phyloP scores from a whole-genome alignment of 2,329 filamentous ascomycete genomes.

The Botrytis cinerea region DNA sequence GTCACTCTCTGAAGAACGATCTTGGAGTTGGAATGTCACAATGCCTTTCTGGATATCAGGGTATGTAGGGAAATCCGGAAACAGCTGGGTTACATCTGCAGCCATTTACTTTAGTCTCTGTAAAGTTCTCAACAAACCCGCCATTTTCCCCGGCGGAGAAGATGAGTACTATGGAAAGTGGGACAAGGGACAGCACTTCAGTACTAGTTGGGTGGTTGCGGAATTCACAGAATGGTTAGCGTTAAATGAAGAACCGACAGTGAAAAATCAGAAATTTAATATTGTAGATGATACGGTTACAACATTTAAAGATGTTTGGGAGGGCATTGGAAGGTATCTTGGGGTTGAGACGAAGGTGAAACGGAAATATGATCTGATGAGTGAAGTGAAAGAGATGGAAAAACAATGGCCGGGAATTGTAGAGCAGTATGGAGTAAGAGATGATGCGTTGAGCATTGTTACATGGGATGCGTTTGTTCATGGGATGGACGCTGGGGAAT shows the following conservation, averaged over 20 bases:
- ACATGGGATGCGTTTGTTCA: conserved; percentile 20
- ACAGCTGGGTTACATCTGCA: conserved; percentile 6
- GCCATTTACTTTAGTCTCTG: conserved; percentile 15
- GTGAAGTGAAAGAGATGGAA: conserved; percentile 8
- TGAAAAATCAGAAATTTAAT: conserved; percentile 18
- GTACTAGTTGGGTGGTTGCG: neutral
- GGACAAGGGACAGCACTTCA: conserved; percentile 8
- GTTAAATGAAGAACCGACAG: neutral
- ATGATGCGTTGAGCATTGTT: neutral
- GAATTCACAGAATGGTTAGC: conserved; percentile 13
- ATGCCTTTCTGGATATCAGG: conserved; percentile 23
- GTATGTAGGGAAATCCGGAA: neutral
- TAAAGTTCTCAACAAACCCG: neutral
- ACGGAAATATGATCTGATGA: neutral
- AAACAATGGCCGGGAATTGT: conserved; percentile 7
- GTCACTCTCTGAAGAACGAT: neutral
- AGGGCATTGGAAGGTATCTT: conserved; percentile 15
- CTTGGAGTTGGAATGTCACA: conserved; percentile 18
- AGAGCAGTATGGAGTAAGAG: neutral
- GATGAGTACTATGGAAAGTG: conserved; percentile 5
- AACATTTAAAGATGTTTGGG: conserved; percentile 9
- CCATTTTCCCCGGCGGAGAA: neutral
- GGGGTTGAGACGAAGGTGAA: conserved; percentile 6
- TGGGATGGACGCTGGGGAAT: conserved; percentile 9
- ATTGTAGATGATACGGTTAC: conserved; percentile 21